Evolutionary conservation across 2,329 filamentous ascomycete species (phyloP).

Genomic region (Colletotrichum sp.): DNA sequence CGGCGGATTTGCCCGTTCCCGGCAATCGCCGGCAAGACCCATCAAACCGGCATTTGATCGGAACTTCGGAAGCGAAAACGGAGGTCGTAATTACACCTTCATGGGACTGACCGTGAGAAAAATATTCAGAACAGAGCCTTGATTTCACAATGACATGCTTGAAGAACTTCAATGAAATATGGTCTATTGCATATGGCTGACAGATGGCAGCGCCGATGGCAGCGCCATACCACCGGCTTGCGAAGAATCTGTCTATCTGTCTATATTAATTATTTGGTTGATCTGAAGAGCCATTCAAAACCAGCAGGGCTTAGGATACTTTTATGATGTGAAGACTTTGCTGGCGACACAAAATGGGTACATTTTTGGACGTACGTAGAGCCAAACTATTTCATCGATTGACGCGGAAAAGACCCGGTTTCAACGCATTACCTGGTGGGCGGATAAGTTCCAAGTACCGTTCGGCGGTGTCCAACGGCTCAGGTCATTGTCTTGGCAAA

Average conservation of each 20-base stretch:
- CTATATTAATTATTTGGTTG: not conserved
- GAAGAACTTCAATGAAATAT: too few relatives aligned
- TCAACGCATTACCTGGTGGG: not conserved
- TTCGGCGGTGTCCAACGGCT: not conserved
- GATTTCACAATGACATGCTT: not conserved
- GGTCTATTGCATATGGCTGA: not conserved
- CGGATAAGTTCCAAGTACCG: not conserved
- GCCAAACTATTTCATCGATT: not conserved
- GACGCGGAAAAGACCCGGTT: not conserved
- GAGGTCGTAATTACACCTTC: not conserved
- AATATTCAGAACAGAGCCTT: not conserved
- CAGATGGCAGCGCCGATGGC: too few relatives aligned
- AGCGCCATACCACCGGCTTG: not conserved
- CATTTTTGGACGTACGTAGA: rapidly evolving
- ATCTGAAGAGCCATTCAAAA: not conserved
- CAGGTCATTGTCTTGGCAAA: slow-evolving; percentile 1
- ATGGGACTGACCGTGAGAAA: not conserved
- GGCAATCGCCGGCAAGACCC: not conserved
- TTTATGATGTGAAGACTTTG: rapidly evolving
- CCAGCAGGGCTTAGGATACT: not conserved
- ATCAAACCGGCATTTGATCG: not conserved
- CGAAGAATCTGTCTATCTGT: not conserved
- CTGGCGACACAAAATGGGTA: not conserved
- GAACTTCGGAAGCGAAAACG: not conserved
- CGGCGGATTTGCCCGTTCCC: not conserved